These are phyloP conservation scores for thale cress (Arabidopsis thaliana) DNA, from an alignment of 345 rosid species.

Conservation along the genomic window TAIR10.1 NC_003074.8:4382001-4382500, in stretches of 20 bases:
- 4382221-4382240: neutral
- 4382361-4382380: constrained; percentile 73
- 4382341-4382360: constrained; percentile 72
- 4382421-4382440: no score
- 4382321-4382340: constrained; percentile 9
- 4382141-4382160: neutral
- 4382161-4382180: neutral
- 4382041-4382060: constrained; percentile 10
- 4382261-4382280: neutral
- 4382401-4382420: neutral
- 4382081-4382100: neutral
- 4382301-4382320: neutral
- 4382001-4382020: constrained; percentile 38
- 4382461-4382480: neutral
- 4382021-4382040: constrained; percentile 16
- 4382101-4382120: neutral
- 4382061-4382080: neutral
- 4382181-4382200: neutral
- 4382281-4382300: neutral
- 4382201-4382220: neutral
- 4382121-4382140: constrained; percentile 17
- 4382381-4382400: neutral
- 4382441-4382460: neutral
- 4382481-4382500: neutral
- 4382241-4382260: neutral